phyloP scores from a whole-genome alignment of 192 early-diverging fungal genomes.

The Jimgerdemannia lactiflua region DNA sequence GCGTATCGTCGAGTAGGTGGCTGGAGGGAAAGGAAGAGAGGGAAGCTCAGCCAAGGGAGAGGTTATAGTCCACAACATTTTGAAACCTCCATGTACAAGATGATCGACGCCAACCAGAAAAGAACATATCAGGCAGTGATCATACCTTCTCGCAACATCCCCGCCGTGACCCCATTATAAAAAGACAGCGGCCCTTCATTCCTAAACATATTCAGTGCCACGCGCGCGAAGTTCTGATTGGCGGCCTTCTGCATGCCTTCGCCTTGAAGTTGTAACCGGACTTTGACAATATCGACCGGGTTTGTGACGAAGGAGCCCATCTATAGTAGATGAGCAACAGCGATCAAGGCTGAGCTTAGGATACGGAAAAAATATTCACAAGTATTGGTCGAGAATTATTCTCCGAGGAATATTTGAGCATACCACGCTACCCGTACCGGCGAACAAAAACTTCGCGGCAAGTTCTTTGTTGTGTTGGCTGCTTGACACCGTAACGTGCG shows the following conservation, averaged over 20 bases:
- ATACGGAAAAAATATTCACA: not conserved
- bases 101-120: not conserved
- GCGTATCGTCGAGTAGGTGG: constrained; percentile 33
- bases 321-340: not conserved
- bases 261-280: constrained; percentile 35
- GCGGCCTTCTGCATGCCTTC: constrained; percentile 9
- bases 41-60: not conserved
- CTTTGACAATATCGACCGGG: constrained; percentile 29
- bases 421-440: not conserved
- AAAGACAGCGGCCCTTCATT: constrained; percentile 29
- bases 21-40: not conserved
- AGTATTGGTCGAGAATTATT: not conserved
- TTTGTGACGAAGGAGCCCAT: constrained; percentile 1
- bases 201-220: constrained; percentile 21
- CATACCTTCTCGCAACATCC: constrained; percentile 27
- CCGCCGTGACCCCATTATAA: constrained; percentile 25
- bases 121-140: not conserved
- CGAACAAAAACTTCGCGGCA: constrained; percentile 1
- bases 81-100: not conserved
- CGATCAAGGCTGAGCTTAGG: not conserved
- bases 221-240: constrained; percentile 17
- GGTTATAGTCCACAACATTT: not conserved
- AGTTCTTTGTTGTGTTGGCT: not conserved
- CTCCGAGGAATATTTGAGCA: not conserved
- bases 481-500: not conserved